phyloP scores from a whole-genome alignment of 2,329 filamentous ascomycete species.

The Microsporum canis region DNA sequence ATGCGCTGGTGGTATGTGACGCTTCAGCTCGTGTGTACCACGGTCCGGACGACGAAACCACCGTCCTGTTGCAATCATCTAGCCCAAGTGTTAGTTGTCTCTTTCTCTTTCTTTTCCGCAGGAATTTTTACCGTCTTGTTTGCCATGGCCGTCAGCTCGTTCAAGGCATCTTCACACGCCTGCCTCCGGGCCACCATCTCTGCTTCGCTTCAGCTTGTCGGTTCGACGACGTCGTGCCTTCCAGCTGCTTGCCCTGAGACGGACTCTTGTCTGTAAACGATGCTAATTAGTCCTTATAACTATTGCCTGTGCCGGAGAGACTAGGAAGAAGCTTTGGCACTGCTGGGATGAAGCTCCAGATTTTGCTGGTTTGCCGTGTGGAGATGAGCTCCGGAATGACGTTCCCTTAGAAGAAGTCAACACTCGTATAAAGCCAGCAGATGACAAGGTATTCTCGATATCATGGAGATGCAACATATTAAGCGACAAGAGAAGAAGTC shows the following conservation, averaged over 20 bases:
- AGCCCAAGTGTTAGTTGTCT: background rate
- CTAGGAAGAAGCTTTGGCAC: background rate
- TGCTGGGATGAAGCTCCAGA: conserved; percentile 1
- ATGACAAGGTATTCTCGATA: no score
- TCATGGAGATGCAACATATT: no score
- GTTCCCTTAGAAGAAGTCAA: background rate
- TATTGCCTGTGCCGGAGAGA: background rate
- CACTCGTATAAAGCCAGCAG: background rate
- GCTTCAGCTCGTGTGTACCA: conserved; percentile 27
- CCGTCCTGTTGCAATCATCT: conserved; percentile 34
- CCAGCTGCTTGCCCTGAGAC: background rate
- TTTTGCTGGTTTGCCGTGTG: background rate
- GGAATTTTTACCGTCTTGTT: conserved; percentile 27
- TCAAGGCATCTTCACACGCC: conserved; percentile 22
- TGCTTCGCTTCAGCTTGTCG: background rate
- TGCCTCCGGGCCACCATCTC: background rate
- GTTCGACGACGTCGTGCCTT: background rate
- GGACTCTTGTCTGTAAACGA: background rate
- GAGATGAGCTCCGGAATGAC: background rate
- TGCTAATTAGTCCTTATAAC: background rate
- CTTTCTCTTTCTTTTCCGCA: background rate
- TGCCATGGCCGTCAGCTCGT: conserved; percentile 25
- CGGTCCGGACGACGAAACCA: conserved; percentile 31
- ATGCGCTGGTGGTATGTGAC: conserved; percentile 28
- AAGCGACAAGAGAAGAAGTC: no score